These are phyloP conservation scores for Phaeoacremonium minimum DNA, from an alignment of 2,329 filamentous ascomycete species.

Conservation along the genomic window DNA sequence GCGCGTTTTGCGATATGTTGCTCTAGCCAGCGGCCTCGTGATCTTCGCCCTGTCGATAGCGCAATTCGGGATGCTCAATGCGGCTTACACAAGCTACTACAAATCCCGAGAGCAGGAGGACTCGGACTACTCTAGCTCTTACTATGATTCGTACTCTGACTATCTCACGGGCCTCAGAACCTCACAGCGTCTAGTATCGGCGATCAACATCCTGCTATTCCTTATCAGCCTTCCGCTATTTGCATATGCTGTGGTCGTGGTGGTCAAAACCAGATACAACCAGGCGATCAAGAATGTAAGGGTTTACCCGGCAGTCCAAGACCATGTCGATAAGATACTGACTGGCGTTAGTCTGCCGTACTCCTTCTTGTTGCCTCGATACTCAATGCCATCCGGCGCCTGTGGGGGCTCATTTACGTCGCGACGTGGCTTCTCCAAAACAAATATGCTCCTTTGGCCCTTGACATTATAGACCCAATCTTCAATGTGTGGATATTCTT, in stretches of 20 bases:
- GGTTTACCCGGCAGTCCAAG: too few species aligned
- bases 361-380: slow-evolving; percentile 26
- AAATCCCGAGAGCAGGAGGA: neutral
- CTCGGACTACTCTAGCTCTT: neutral
- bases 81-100: neutral
- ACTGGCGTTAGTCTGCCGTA: slow-evolving; percentile 22
- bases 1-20: slow-evolving; percentile 8
- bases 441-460: neutral
- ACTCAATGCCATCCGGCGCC: slow-evolving; percentile 19
- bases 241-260: slow-evolving; percentile 4
- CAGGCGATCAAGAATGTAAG: too few species aligned
- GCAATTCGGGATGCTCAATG: slow-evolving; percentile 3
- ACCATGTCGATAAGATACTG: too few species aligned
- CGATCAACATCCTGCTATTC: slow-evolving; percentile 10
- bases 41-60: slow-evolving; percentile 11
- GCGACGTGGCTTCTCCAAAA: slow-evolving; percentile 6
- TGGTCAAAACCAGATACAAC: slow-evolving; percentile 10
- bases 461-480: slow-evolving; percentile 11
- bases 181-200: neutral
- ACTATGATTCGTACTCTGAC: neutral
- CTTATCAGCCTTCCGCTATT: slow-evolving; percentile 9
- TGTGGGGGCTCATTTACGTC: slow-evolving; percentile 10
- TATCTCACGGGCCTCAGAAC: neutral
- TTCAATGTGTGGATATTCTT: slow-evolving; percentile 13
- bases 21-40: slow-evolving; percentile 3